Percentiles rank a stretch among this genome's conserved stretches.
Conservation (phyloP, 164 flowering plant species). For the Pachysandra terminalis region DNA sequence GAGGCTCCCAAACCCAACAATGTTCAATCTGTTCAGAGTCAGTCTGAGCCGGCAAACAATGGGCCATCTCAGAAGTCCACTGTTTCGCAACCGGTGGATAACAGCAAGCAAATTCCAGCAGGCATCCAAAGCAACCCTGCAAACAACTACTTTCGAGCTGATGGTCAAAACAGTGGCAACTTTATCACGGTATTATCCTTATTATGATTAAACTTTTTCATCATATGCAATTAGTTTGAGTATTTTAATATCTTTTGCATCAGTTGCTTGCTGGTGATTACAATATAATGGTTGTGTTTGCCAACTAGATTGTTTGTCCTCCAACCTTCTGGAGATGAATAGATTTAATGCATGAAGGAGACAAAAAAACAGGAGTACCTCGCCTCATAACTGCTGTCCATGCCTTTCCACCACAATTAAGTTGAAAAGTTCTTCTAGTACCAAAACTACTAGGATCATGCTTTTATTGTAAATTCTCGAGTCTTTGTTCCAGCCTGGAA, state of each 20-base stretch:
- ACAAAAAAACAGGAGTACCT: no score
- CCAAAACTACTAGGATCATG: no score
- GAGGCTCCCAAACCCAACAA: constrained; percentile 29
- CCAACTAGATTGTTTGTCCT: no score
- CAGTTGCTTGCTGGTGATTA: neutral
- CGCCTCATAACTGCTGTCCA: no score
- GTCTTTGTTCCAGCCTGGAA: no score
- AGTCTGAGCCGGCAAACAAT: constrained; percentile 10
- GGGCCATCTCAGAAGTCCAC: constrained; percentile 24
- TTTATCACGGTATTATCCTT: constrained; percentile 37
- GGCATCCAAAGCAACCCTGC: constrained; percentile 34
- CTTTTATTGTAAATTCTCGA: no score
- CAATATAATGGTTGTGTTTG: no score
- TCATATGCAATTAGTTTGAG: neutral
- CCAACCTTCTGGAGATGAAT: no score
- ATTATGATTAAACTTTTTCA: constrained; percentile 2
- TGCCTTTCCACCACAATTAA: no score
- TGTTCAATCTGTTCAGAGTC: constrained; percentile 22
- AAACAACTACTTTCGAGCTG: constrained; percentile 43
- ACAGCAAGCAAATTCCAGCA: constrained; percentile 37
- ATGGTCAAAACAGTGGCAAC: constrained; percentile 51
- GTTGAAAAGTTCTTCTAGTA: no score
- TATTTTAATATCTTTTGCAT: neutral
- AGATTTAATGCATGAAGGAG: no score
- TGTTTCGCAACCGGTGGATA: constrained; percentile 25